phyloP scores from a whole-genome alignment of 2,329 filamentous ascomycete species.

The Myriosclerotinia duriaeana region DNA sequence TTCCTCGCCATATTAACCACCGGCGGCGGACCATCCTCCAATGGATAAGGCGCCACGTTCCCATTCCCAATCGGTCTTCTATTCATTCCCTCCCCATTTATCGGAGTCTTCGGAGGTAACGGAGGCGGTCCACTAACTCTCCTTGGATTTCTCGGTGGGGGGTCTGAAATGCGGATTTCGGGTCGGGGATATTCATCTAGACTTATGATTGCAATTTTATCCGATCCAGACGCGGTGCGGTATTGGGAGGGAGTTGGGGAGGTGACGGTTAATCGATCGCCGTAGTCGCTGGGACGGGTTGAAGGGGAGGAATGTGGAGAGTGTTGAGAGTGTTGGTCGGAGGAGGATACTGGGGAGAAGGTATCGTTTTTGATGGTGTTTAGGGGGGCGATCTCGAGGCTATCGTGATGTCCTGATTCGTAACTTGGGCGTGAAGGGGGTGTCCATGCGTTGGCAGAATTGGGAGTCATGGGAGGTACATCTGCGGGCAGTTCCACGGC shows the following conservation, averaged over 20 bases:
- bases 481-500: conserved; percentile 60
- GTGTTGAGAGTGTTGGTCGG: conserved; percentile 30
- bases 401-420: conserved; percentile 39
- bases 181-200: conserved; percentile 57
- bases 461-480: conserved; percentile 25
- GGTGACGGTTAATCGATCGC: conserved; percentile 55
- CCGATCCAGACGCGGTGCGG: conserved; percentile 57
- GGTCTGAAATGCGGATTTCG: conserved; percentile 18
- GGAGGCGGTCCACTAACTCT: conserved; percentile 60
- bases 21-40: conserved; percentile 78
- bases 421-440: conserved; percentile 39
- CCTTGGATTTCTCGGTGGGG: conserved; percentile 23
- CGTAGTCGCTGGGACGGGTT: conserved; percentile 42
- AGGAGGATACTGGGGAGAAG: conserved; percentile 44
- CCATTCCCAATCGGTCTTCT: conserved; percentile 30
- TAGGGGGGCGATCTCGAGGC: conserved; percentile 31
- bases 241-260: conserved; percentile 61
- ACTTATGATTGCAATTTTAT: conserved; percentile 66
- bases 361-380: conserved; percentile 15
- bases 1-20: conserved; percentile 83
- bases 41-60: conserved; percentile 63
- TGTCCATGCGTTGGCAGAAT: conserved; percentile 19
- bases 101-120: conserved; percentile 73
- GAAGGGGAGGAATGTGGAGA: conserved; percentile 19
- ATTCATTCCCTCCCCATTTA: conserved; percentile 50